phyloP scores from a whole-genome alignment of 2,329 filamentous ascomycete species.

The Hysterium pulicare region DNA sequence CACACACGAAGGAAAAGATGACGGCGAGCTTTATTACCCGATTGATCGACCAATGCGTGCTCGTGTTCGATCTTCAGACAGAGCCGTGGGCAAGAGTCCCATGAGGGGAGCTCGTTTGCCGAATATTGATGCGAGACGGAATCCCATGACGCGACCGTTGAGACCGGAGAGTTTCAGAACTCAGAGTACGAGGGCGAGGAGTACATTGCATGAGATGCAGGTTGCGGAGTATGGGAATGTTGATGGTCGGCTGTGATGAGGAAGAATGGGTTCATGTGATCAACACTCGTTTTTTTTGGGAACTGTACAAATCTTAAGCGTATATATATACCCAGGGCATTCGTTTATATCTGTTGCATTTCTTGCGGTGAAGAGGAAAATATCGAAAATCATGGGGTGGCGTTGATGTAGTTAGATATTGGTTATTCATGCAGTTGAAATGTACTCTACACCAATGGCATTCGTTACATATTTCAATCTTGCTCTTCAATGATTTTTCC shows the following conservation, averaged over 20 bases:
- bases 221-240: constrained; percentile 25
- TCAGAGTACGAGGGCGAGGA: constrained; percentile 23
- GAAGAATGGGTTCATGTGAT: not conserved
- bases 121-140: constrained; percentile 17
- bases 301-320: not conserved
- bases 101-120: constrained; percentile 8
- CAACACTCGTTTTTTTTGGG: not conserved
- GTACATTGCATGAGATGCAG: constrained; percentile 28
- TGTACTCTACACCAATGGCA: no score
- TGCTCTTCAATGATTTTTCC: no score
- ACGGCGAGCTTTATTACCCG: constrained; percentile 16
- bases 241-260: constrained; percentile 13
- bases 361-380: not conserved
- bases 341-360: not conserved
- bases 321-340: not conserved
- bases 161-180: constrained; percentile 20
- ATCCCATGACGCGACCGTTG: constrained; percentile 19
- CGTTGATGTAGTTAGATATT: no score
- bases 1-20: constrained; percentile 15
- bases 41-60: constrained; percentile 10
- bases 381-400: not conserved
- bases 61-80: not conserved
- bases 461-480: no score
- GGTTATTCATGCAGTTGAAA: no score
- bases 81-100: not conserved